Base-by-base conservation (phyloP, 2,329 filamentous ascomycete species). In the Ilyonectria mors-panacis region DNA sequence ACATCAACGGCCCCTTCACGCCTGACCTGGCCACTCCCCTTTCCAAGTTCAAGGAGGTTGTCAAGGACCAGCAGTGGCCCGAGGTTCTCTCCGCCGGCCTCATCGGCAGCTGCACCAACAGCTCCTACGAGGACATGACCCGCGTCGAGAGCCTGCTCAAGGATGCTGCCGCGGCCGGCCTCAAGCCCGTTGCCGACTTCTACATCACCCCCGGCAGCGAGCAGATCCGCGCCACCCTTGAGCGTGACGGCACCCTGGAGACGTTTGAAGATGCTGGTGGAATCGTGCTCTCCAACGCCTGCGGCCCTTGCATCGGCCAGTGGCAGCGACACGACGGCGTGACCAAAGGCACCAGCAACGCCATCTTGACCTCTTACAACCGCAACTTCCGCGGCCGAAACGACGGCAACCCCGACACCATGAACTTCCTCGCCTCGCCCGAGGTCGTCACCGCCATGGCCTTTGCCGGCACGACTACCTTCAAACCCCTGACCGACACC, bases 1-100 rank as follows among this genome's bases (percentile, higher is more conserved):
- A 98, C 82, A 94, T 99, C 87, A 99, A 99, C 87, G 96, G 96
- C 73, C 96, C 96, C 72, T 98, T 98, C 90, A 99, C 96, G 30
- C 96, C 96, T 69, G 96, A 99, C 90, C 88, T 99, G 85, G 95
- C 94, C 63, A 98, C 96, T 8, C 96, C 96, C 58, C 97, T 99
- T 82, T 97, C 94, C 85, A 96, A 98, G 87, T 97, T 98, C 87
- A 94, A 93, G 84, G 92, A 97, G 79, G 94, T 94, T 74, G 95
- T 95, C 78, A 94, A 97, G 87, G 91, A 92, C 78, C 97, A 99
- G 86, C 90, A 92, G 83, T 99, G 96, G 96, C 96, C 96, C 21
- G 92, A 96, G 83, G 94, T 97, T 81, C 88, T 99, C 78, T 98
- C 97, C 87, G 96, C 97, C 74, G 95, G 95, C 80, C 87, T 99